Evolutionary conservation across 2,329 filamentous ascomycete genomes (phyloP).

Genomic region (Fusarium duplospermum): DNA sequence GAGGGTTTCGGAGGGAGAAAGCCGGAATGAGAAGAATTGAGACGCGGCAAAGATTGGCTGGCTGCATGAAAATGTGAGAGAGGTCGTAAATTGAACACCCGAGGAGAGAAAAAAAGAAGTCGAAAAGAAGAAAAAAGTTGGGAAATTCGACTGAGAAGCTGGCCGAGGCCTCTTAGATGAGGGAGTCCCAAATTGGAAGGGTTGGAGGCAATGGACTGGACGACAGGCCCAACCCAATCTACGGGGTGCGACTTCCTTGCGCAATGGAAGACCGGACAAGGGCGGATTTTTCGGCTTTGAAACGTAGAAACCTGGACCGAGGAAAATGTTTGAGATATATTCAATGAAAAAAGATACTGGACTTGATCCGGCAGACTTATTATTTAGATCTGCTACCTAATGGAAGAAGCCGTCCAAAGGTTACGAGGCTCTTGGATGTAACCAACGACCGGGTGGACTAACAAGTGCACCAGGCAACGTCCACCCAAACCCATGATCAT

Average conservation of each 20-base stretch:
- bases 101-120: slow-evolving; percentile 2
- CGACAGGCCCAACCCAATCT: background rate
- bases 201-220: slow-evolving; percentile 20
- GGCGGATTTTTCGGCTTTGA: slow-evolving; percentile 2
- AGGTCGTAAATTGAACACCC: background rate
- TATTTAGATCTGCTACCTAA: background rate
- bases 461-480: background rate
- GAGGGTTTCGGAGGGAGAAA: slow-evolving; percentile 20
- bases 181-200: slow-evolving; percentile 33
- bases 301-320: background rate
- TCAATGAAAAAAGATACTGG: background rate
- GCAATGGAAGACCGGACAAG: slow-evolving; percentile 2
- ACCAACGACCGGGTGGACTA: slow-evolving; percentile 10
- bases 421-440: slow-evolving; percentile 15
- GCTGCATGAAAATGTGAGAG: background rate
- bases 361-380: slow-evolving; percentile 9
- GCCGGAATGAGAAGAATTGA: slow-evolving; percentile 18
- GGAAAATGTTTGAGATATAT: background rate
- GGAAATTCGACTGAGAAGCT: background rate
- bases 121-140: slow-evolving; percentile 9
- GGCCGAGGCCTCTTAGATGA: slow-evolving; percentile 27
- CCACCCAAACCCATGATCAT: background rate
- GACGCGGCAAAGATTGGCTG: slow-evolving; percentile 21
- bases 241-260: background rate
- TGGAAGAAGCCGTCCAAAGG: slow-evolving; percentile 6